Evolutionary conservation across 495 filamentous ascomycete genomes (phyloP), one percentile per base, ranked within the genome.

Genomic region (Aspergillus panamensis): DNA sequence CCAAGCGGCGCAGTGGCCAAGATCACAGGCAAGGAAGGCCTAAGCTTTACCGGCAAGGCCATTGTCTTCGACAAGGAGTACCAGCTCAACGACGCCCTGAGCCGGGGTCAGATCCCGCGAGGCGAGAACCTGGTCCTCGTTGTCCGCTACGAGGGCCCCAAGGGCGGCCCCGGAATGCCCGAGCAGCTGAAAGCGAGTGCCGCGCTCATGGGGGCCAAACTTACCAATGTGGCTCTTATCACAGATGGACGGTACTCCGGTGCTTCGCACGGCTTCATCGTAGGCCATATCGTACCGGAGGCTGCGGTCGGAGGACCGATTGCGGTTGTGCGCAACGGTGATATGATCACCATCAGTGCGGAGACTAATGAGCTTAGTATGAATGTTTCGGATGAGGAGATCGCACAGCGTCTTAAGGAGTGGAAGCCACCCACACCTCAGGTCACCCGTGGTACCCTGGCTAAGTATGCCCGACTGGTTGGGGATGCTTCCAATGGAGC

Each of bases 141-240:
- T 17, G 93, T 98, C 35, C 87, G 94, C 33, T 97, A 96, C 67
- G 94, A 98, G 70, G 94, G 94, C 1, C 94, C 94, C 6, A 92
- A 90, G 69, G 94, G 94, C 65, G 94, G 93, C 0, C 94, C 94
- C 7, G 94, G 94, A 14, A 98, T 98, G 94, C 94, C 94, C n/a
- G 94, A 98, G 73, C 92, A 96, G 75, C 81, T 96, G 32, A 91
- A 88, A 66, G 88, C 94, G 8, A 88, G 83, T 60, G 93, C 92
- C 1, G 89, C 90, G 7, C 85, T 98, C 31, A 96, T 96, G 90
- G 94, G 94, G 21, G 94, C 94, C 8, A 88, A 87, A 20, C 74
- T 98, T 47, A 88, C 74, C 58, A 96, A 96, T 62, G 84, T 97
- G 17, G 94, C 94, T 1, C 77, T 98, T 9, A 90, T 97, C 25